These are phyloP conservation scores for Jacaranda mimosifolia DNA, from an alignment of 257 asterid genomes.

Conservation along the genomic window DNA sequence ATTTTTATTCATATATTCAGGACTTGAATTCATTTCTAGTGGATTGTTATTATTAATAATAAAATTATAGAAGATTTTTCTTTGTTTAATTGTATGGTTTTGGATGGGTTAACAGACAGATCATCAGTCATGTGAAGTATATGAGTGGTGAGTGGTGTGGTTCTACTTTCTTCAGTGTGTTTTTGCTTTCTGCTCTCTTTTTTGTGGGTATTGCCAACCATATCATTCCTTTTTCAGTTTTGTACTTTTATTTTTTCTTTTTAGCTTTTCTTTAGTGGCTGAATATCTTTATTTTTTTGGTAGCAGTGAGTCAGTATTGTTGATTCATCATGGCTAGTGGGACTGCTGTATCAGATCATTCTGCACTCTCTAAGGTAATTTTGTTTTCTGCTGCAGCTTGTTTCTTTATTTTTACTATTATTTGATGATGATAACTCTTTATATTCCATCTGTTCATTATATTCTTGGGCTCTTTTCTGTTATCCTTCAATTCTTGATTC, in stretches of 20 bases:
- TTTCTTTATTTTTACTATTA: background rate
- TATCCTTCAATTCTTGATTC: background rate
- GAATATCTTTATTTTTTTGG: background rate
- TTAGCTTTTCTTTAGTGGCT: constrained; percentile 19
- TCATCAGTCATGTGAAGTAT: constrained; percentile 69
- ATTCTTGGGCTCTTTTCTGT: background rate
- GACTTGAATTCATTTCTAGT: background rate
- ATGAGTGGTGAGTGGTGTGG: constrained; percentile 42
- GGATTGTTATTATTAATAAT: constrained; percentile 9
- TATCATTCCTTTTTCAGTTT: constrained; percentile 59
- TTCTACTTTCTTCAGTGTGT: constrained; percentile 44
- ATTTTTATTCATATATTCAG: constrained; percentile 5
- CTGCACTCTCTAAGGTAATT: constrained; percentile 56
- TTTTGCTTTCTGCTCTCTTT: constrained; percentile 52
- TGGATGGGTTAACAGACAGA: constrained; percentile 53
- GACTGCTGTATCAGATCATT: constrained; percentile 64
- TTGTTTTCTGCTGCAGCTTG: background rate
- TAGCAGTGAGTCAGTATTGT: background rate
- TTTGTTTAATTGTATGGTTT: too few relatives aligned
- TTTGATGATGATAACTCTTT: background rate
- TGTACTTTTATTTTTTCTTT: constrained; percentile 37
- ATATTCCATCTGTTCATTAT: background rate
- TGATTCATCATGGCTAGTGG: constrained; percentile 67
- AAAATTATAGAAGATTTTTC: too few relatives aligned
- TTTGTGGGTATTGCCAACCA: constrained; percentile 68